These are phyloP conservation scores for Dactylorhiza incarnata DNA, from an alignment of 106 monocot species.

Conservation along the genomic window DNA sequence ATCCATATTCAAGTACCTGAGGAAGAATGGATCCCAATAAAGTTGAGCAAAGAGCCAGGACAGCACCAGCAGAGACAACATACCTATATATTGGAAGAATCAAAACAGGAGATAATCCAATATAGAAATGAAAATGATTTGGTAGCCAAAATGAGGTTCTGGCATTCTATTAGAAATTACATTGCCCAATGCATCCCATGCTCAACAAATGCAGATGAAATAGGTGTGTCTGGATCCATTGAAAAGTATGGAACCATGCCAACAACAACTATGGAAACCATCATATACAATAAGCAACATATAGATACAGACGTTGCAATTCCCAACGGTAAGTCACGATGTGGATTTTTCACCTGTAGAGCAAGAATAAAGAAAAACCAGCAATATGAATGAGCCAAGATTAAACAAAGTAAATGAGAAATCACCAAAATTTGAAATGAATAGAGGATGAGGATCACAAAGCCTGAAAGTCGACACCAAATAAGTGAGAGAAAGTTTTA, in stretches of 20 bases:
- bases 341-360: conserved; percentile 85
- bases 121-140: not conserved
- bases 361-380: conserved; percentile 9
- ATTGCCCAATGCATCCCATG: conserved; percentile 92
- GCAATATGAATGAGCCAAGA: not conserved
- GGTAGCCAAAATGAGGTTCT: not conserved
- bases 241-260: conserved; percentile 93
- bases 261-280: conserved; percentile 85
- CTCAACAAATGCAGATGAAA: conserved; percentile 83
- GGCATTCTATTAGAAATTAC: conserved; percentile 20
- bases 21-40: conserved; percentile 98
- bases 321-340: conserved; percentile 84
- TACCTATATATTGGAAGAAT: conserved; percentile 42
- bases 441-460: not conserved
- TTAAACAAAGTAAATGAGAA: not conserved
- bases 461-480: not conserved
- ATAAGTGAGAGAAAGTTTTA: not conserved
- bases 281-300: conserved; percentile 89
- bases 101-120: conserved; percentile 10
- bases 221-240: conserved; percentile 95
- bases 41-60: conserved; percentile 87
- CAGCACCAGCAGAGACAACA: conserved; percentile 75
- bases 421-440: conserved; percentile 1
- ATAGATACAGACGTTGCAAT: conserved; percentile 61
- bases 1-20: conserved; percentile 40